A percentile compares a stretch with the other conserved stretches of the same genome.
phyloP scores from a whole-genome alignment of 306 rosid species.

The Coriaria nepalensis region DNA sequence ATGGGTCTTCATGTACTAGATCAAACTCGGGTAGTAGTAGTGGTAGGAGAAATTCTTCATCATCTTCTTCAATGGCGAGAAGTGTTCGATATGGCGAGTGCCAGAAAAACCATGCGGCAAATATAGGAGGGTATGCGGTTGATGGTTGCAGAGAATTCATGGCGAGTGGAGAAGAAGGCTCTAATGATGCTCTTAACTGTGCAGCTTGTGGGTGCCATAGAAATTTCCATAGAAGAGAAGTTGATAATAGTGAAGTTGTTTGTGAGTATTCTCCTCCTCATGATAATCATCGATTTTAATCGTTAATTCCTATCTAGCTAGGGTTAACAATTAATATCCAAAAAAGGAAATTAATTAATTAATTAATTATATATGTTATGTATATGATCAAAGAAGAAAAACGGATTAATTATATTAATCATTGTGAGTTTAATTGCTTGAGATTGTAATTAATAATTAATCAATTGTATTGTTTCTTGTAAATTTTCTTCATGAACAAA shows the following conservation, averaged over 20 bases:
- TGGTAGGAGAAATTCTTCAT: not conserved
- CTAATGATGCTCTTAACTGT: conserved; percentile 45
- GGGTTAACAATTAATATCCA: too few species aligned
- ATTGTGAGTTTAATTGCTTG: conserved; percentile 2
- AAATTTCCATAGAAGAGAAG: conserved; percentile 61
- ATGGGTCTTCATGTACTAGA: not conserved
- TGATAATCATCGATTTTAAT: not conserved
- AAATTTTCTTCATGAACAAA: conserved; percentile 9
- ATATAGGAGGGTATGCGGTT: conserved; percentile 76
- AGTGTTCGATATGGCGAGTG: conserved; percentile 70
- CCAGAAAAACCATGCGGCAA: conserved; percentile 87
- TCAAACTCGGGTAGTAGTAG: conserved; percentile 21
- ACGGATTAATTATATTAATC: not conserved
- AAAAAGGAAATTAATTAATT: too few species aligned
- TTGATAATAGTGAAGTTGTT: conserved; percentile 64
- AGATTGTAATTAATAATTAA: conserved; percentile 9
- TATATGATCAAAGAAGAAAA: too few species aligned
- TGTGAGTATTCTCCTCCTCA: conserved; percentile 86
- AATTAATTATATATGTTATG: too few species aligned
- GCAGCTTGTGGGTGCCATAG: conserved; percentile 94
- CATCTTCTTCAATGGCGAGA: conserved; percentile 49
- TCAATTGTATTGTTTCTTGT: conserved; percentile 4
- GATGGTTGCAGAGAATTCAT: conserved; percentile 89
- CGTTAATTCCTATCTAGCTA: too few species aligned
- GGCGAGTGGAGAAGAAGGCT: conserved; percentile 50